phyloP scores from a whole-genome alignment of 768 basidiomycete species.

The Trametes cubensis region DNA sequence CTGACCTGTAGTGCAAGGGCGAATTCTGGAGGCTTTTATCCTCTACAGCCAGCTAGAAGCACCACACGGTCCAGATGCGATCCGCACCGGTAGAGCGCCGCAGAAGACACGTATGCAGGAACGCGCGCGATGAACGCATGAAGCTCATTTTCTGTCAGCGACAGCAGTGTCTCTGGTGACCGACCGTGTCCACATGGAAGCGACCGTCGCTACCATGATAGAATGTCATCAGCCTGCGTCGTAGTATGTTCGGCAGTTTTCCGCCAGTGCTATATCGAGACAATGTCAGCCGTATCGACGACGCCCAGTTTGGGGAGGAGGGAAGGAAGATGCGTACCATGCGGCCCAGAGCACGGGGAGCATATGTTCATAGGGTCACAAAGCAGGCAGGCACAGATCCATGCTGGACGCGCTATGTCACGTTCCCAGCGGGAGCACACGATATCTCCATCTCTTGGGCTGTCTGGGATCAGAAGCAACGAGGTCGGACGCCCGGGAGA shows the following conservation, averaged over 20 bases:
- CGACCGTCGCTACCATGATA: not conserved
- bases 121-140: conserved; percentile 17
- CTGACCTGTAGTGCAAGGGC: not conserved
- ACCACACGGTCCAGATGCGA: conserved; percentile 5
- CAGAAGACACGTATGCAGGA: conserved; percentile 12
- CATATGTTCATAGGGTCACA: conserved; percentile 11
- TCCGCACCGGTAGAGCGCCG: conserved; percentile 5
- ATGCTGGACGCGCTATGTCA: not conserved
- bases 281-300: conserved; percentile 10
- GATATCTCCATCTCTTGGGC: conserved; percentile 8
- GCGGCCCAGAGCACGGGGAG: conserved; percentile 12
- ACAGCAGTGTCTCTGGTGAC: not conserved
- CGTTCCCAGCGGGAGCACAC: conserved; percentile 11
- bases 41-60: conserved; percentile 5
- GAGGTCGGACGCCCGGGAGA: conserved; percentile 1
- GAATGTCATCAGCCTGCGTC: conserved; percentile 1
- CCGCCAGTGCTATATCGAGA: conserved; percentile 14
- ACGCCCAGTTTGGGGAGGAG: not conserved
- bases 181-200: conserved; percentile 5
- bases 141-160: not conserved
- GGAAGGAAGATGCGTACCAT: conserved; percentile 15
- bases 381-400: not conserved
- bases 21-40: conserved; percentile 14
- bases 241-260: conserved; percentile 16
- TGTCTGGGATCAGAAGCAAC: conserved; percentile 12